Base-by-base conservation (phyloP, 345 rosid genomes). In the Brassica nigra region DNA sequence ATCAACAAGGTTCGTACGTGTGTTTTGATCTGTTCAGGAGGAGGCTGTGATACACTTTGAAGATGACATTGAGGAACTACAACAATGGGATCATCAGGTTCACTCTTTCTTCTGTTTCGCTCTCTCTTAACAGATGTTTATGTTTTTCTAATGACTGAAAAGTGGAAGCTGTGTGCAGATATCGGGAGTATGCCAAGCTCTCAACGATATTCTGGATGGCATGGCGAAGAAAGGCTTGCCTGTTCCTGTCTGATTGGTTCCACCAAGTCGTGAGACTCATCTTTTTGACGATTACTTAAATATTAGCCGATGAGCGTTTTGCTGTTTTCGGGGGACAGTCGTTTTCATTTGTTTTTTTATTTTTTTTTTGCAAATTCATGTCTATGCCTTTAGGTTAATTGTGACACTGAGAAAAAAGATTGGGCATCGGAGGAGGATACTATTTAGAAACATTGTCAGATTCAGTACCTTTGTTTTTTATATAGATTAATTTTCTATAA, bases 31-130 rank as follows among this genome's bases (percentile, higher is more conserved):
- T 30, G 29, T 64, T 76, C 80, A 95, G 98, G 99, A 93, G 70
- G 99, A 93, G 83, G 98, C 97, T 62, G 91, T 93, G 71, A 93
- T 95, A 76, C 98, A 95, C 81, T 95, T 95, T 73, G 98, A 92
- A 80, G 99, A 95, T 76, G 99, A 91, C 80, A 87, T 93, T 12
- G 97, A 91, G 62, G 98, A 93, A 78, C 86, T 95, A 80, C 97
- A 89, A 83, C 99, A 88, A 82, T 95, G 98, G 99, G 99, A 93
- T 89, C 95, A 95, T 74, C 98, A 91, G 97, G 97, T 94, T 31
- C 16, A 37, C 67, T 42, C 49, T 44, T 44, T 44, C 54, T 44
- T 44, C 15, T 80, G 49, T 77, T 28, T 62, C 73, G 75, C 30
- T 77, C 30, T 42, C 37, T 34, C 57, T 65, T n/a, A 11, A 11